phyloP scores from a whole-genome alignment of 306 rosid genomes.

The Malus orientalis region DNA sequence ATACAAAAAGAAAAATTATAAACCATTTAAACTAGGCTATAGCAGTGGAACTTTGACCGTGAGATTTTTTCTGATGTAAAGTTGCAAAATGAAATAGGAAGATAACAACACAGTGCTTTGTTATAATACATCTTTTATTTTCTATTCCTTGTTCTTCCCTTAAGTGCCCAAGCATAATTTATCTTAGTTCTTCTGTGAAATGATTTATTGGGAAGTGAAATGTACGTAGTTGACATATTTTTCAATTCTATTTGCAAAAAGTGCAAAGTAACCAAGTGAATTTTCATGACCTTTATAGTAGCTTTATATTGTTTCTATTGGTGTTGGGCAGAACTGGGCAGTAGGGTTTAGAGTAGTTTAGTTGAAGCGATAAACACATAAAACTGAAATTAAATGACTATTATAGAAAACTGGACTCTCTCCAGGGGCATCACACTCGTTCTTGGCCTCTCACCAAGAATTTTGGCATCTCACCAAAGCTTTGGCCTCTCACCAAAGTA shows the following conservation, averaged over 20 bases:
- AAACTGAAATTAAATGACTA: not conserved
- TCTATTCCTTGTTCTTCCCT: not conserved
- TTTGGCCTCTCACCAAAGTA: not conserved
- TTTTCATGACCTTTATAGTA: not conserved
- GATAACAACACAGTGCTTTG: not conserved
- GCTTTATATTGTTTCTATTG: not conserved
- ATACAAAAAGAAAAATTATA: not conserved
- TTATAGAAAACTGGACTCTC: not conserved
- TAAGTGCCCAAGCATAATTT: not conserved
- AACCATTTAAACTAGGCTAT: not conserved
- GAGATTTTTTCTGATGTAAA: not conserved
- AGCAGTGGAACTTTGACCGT: not conserved
- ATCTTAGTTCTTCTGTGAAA: not conserved
- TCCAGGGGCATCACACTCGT: not conserved
- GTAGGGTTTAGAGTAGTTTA: not conserved
- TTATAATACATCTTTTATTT: too few species aligned
- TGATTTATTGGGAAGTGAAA: not conserved
- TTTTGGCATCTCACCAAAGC: not conserved
- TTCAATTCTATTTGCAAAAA: too few species aligned
- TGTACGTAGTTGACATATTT: not conserved
- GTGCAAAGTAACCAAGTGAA: not conserved
- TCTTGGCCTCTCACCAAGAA: not conserved
- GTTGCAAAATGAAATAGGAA: not conserved
- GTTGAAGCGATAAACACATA: not conserved
- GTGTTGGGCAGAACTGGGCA: not conserved